Evolutionary conservation across 768 basidiomycete genomes (phyloP), one percentile per base, ranked within the genome.

Genomic region (Tephrocybe sp.): DNA sequence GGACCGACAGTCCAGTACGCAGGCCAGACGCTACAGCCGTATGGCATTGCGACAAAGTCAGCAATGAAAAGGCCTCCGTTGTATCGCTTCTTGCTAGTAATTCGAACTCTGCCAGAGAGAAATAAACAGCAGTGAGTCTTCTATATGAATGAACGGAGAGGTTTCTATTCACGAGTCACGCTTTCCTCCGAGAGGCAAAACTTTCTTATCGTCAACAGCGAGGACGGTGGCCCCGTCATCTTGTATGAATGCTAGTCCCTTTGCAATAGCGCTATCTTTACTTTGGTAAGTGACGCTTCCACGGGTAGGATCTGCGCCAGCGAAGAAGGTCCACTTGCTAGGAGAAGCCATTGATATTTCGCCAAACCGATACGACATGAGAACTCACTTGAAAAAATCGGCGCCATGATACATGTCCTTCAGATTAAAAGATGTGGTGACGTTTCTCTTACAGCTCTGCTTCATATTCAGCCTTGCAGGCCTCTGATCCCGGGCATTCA

Each of bases 71-170:
- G 70, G 3, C 88, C 88, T n/a, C 71, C 64, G 41, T 66, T 77
- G 60, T 82, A 90, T 19, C 63, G 69, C 61, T 85, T 82, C 59
- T 79, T 77, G 24, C 83, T 75, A 46, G 70, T 75, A 53, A 91
- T 86, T 42, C 88, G 84, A 30, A 91, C 77, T 22, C 86, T 87
- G n/a, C n/a, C n/a, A n/a, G n/a, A n/a, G n/a, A n/a, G n/a, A n/a
- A 57, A 30, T 48, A n/a, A 13, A 10, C 1, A 22, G 23, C 13
- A 31, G n/a, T 42, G 13, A 52, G 42, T 55, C n/a, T 36, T 27
- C 22, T 15, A 25, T 47, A 27, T 45, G 42, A 13, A 40, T 47
- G 52, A 42, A 37, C 15, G 19, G n/a, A 19, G n/a, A 18, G 37
- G 21, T 9, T 38, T 38, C 18, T n/a, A 65, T 73, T 63, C 50